Evolutionary conservation across 768 basidiomycete species (phyloP), one percentile per base, ranked within the genome.

Genomic region (Tylopilus rubrobrunneus): DNA sequence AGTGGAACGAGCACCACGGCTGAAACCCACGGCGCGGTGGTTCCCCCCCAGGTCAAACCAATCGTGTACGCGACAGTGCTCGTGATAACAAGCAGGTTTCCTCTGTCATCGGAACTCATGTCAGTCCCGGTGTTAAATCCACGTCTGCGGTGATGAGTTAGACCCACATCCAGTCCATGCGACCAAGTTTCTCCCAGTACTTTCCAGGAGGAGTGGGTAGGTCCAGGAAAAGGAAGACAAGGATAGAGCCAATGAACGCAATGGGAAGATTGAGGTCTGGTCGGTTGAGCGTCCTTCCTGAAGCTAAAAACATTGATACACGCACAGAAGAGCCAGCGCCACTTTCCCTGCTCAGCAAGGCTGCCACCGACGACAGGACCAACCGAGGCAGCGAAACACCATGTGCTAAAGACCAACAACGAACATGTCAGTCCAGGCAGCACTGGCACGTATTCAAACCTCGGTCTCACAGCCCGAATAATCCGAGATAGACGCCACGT

Each of bases 301-400:
- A 37, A 11, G 11, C 9, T 7, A 7, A 4, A 36, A 39, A 27
- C 44, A 33, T 45, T 5, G 23, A 12, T 5, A 40, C 1, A 50
- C 63, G 33, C 29, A 76, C 76, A 77, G 62, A 77, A 77, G 37
- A 77, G 60, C 74, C 76, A 76, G 46, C 75, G 58, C 75, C 76
- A 77, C 27, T 62, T 54, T 2, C 69, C 71, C 7, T 47, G 55
- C 14, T 65, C 58, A 15, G 72, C 68, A 11, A 76, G 61, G 42
- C 66, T 67, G 0, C 74, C 74, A 7, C 69, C 73, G 7, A 76
- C 57, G 1, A 73, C 53, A 9, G 75, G 74, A 3, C 70, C 73
- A 6, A 71, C 53, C 2, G 59, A 62, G 9, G 62, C 50, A 3
- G 73, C 73, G 11, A 75, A 45, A 45, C 66, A 65, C 71, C 72